Evolutionary conservation across 2,329 filamentous ascomycete species (phyloP), one percentile per base, ranked within the genome.

Genomic region (Neobulgaria alba): DNA sequence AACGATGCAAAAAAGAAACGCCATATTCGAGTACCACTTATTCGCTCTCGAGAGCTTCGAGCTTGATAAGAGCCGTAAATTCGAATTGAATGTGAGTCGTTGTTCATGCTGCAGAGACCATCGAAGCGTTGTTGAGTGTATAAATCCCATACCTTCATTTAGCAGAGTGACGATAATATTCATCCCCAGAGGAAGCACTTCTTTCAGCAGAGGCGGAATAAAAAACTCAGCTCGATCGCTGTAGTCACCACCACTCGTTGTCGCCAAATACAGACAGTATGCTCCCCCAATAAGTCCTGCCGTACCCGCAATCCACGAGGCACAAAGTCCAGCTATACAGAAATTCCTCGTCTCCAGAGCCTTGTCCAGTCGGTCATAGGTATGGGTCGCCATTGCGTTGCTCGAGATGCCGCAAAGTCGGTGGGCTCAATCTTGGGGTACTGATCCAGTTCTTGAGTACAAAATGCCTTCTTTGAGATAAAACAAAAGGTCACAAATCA

Each of bases 91-190:
- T 4, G 54, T 50, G n/a, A 61, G 53, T 18, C 48, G 52, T 10
- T 51, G 51, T 38, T 61, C 57, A 33, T 49, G 41, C 14, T 56
- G 49, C 3, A 60, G 46, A 2, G 57, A 45, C 58, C 58, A 61
- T n/a, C 57, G 51, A 10, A 60, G 53, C 3, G 57, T 49, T 30
- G 51, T 54, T 12, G 45, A 49, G 31, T 61, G 58, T 15, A 58
- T 54, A 33, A 56, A 61, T n/a, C 57, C 57, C 56, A 60, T 57
- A 33, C 46, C 49, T 40, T 61, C 58, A 32, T 53, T 57, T 9
- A 57, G 51, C 3, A 58, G 41, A 1, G 58, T 58, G 17, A 60
- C 49, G 15, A 57, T 16, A 29, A 57, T 33, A 29, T 52, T 52
- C 18, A 52, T 37, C 4, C 39, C 42, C 2, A 52, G 37, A 29